Evolutionary conservation across 305 asterid species (phyloP), one percentile per base, ranked within the genome.

Genomic region (Fraxinus nigra): DNA sequence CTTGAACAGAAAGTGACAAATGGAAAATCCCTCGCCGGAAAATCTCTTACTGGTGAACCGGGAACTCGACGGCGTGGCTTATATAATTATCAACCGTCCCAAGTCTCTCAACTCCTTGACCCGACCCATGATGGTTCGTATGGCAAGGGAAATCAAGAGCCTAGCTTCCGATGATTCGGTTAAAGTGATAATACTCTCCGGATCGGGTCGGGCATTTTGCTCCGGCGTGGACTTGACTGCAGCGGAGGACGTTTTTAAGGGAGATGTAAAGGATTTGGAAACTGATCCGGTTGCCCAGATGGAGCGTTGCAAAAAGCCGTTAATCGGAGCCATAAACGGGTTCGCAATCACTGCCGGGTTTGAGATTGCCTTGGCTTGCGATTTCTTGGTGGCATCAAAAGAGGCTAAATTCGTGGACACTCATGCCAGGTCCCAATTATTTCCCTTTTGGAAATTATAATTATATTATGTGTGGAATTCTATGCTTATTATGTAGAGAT

Each of bases 281-380:
- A 69, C 88, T 20, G 98, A 95, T 38, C 95, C 94, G 59, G 98
- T 95, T 56, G 91, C 84, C 35, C 98, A 95, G 78, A 95, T 95
- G 98, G 97, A 95, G 87, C 90, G 76, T 26, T 95, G 98, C 77
- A 82, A 30, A 85, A 95, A 95, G 82, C 99, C 98, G 0, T 92
- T 95, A 4, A 93, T 94, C 79, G 99, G 97, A 28, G 99, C 99
- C 16, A 86, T 95, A 5, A 88, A 85, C 82, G 99, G 98, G 32
- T 95, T 91, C 75, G 98, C 97, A 7, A 91, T 95, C 35, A 95
- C 99, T n/a, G 99, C 97, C 9, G 98, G 99, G 2, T 95, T 95
- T 34, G 99, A 94, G 90, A 91, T 95, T 85, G 94, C 97, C 24
- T 81, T 95, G 83, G 97, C 99, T 75, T 95, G 98, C 87, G 99